These are phyloP conservation scores for Warburgia ugandensis DNA, from an alignment of 164 flowering plant species.

Conservation along the genomic window DNA sequence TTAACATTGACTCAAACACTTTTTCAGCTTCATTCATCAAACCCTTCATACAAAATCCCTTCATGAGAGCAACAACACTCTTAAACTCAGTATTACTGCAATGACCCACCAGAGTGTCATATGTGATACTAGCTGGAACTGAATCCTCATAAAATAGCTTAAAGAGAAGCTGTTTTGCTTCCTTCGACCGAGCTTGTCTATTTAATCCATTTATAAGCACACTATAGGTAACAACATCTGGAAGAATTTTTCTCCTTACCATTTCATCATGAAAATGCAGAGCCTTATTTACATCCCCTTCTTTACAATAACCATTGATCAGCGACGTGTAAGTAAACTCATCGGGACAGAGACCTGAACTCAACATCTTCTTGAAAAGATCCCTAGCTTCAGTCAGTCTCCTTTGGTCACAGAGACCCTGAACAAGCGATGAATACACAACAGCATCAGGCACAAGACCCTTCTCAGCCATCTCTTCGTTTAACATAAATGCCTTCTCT, in stretches of 20 bases:
- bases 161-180: conserved; percentile 65
- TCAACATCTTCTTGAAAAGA: conserved; percentile 63
- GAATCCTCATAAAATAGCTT: conserved; percentile 57
- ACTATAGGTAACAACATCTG: conserved; percentile 79
- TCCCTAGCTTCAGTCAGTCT: conserved; percentile 54
- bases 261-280: conserved; percentile 63
- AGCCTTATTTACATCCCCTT: conserved; percentile 58
- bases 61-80: conserved; percentile 55
- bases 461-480: conserved; percentile 49
- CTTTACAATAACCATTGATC: conserved; percentile 63
- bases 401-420: conserved; percentile 64
- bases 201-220: conserved; percentile 78
- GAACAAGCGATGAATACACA: conserved; percentile 65
- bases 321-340: conserved; percentile 66
- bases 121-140: conserved; percentile 53
- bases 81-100: conserved; percentile 42
- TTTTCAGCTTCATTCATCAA: conserved; percentile 80
- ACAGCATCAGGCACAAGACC: conserved; percentile 60
- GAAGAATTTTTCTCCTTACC: conserved; percentile 60
- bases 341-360: conserved; percentile 55
- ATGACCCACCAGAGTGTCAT: conserved; percentile 53
- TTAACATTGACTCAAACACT: conserved; percentile 44
- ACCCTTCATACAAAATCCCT: conserved; percentile 85
- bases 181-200: conserved; percentile 65
- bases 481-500: conserved; percentile 52